Evolutionary conservation across 805 yeast genomes (phyloP).

Genomic region (Yarrowia sp.): DNA sequence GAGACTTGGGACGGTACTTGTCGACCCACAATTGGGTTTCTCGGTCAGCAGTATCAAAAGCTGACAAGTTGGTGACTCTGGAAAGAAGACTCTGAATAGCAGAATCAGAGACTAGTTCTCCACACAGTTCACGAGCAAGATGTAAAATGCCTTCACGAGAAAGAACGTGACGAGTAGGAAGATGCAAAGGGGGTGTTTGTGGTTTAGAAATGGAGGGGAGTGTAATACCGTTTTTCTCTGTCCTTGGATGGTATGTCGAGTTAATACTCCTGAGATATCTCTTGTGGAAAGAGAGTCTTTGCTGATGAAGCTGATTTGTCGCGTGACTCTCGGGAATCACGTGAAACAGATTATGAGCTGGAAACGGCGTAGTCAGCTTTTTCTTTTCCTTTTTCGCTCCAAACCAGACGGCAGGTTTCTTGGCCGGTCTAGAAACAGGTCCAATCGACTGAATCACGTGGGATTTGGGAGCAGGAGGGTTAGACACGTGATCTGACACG

Average conservation of each 20-base stretch:
- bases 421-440: background rate
- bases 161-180: background rate
- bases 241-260: too few relatives aligned
- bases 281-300: background rate
- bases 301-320: background rate
- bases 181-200: background rate
- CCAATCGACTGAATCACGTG: background rate
- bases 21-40: constrained; percentile 5
- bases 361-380: background rate
- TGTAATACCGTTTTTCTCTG: too few relatives aligned
- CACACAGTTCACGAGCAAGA: background rate
- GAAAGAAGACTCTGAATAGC: background rate
- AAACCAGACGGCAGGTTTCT: background rate
- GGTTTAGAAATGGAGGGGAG: too few relatives aligned
- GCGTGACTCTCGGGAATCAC: background rate
- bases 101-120: background rate
- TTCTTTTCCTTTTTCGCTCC: background rate
- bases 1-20: constrained; percentile 13
- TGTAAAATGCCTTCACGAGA: background rate
- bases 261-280: background rate
- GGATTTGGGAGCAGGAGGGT: background rate
- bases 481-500: background rate
- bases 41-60: constrained; percentile 1
- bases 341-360: background rate
- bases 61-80: background rate